These are phyloP conservation scores for Mikania micrantha DNA, from an alignment of 129 eudicot genomes.

Conservation along the genomic window DNA sequence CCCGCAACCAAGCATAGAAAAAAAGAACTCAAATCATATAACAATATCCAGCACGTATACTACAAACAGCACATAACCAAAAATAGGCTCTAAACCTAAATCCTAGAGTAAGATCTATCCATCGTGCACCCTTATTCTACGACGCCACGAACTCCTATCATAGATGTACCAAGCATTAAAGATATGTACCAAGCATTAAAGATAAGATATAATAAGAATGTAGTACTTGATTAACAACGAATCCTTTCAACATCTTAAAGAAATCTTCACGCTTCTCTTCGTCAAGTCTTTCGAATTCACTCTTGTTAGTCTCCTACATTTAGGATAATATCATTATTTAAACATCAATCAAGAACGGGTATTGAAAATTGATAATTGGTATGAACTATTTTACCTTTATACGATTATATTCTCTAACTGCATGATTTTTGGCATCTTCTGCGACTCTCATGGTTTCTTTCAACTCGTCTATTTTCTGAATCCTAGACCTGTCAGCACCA, in stretches of 20 bases:
- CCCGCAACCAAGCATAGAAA: too few relatives aligned
- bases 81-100: too few relatives aligned
- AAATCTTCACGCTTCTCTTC: conserved; percentile 75
- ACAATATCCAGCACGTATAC: too few relatives aligned
- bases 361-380: background rate
- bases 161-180: too few relatives aligned
- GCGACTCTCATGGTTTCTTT: conserved; percentile 63
- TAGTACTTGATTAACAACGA: conserved; percentile 76
- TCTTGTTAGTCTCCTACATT: conserved; percentile 76
- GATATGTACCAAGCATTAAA: background rate
- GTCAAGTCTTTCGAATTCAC: conserved; percentile 68
- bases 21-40: too few relatives aligned
- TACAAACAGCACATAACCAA: too few relatives aligned
- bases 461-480: conserved; percentile 78
- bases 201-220: background rate
- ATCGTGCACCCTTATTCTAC: too few relatives aligned
- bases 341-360: background rate
- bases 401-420: conserved; percentile 59
- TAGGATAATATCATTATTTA: background rate
- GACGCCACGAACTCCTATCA: too few relatives aligned
- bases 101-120: too few relatives aligned
- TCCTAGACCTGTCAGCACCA: conserved; percentile 76
- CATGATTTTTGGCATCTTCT: conserved; percentile 63
- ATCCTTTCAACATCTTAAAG: conserved; percentile 77
- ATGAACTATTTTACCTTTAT: conserved; percentile 55